Evolutionary conservation across 2,329 filamentous ascomycete species (phyloP), one percentile per base, ranked within the genome.

Genomic region (Leptographium flavum): DNA sequence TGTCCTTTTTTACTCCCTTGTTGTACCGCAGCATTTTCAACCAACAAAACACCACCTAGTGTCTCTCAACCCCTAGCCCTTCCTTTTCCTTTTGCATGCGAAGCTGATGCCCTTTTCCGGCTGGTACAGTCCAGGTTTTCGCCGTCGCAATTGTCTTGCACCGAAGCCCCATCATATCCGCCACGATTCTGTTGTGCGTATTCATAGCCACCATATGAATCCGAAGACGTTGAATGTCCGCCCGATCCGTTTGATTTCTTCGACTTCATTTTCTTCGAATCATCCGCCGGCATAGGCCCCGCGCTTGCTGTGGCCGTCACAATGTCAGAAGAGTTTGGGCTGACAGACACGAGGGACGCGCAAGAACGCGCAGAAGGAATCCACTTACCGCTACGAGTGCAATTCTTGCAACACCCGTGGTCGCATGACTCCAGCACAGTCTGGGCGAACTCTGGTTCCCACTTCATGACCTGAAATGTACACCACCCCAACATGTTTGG

Each of bases 401-500:
- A 75, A 23, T 63, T 62, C 44, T 60, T 62, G 53, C 72, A 76
- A 52, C 71, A 74, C 14, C 68, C 69, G 48, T 76, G 72, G 43
- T 70, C 69, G 46, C 72, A 76, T 2, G 63, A 58, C 45, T 67
- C 59, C 39, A 63, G 55, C 19, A 59, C 54, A 45, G 68, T 65
- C 19, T 57, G 51, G 11, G 55, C 54, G 44, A 54, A 55, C 1
- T 62, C 63, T 42, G 55, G 56, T 41, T 55, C 46, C 50, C 58
- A 52, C 27, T 51, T 53, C 39, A 56, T 57, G 13, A 60, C 56
- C 50, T 48, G 32, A 45, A 63, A 65, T 10, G 60, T 63, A 54
- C 73, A 76, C 71, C 71, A 76, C 7, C 71, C 73, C 48, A 64
- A 60, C 2, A 57, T 64, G 53, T 76, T 75, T 17, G 70, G 68